Percentiles rank a stretch among this genome's conserved stretches.
Conservation (phyloP, 23 red algal genomes). For the Gracilaria caudata region DNA sequence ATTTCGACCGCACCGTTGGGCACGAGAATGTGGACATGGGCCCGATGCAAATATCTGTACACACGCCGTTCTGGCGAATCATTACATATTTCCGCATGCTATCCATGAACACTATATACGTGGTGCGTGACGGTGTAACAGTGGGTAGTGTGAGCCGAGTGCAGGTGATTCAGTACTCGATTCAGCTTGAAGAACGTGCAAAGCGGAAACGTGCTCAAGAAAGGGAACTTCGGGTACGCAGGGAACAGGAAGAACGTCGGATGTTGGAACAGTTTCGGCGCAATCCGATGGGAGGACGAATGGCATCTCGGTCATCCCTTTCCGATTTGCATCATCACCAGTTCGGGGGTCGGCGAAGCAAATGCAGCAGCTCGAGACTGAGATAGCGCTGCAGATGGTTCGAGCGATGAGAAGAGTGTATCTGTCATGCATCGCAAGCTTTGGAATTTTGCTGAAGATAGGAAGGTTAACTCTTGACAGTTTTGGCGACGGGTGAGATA, state of each 20-base stretch:
- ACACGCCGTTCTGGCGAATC: conserved; percentile 68
- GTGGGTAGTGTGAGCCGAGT: conserved; percentile 62
- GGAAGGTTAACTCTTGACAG: not conserved
- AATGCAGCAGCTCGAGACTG: not conserved
- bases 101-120: conserved; percentile 68
- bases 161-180: conserved; percentile 59
- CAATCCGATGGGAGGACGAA: conserved; percentile 3
- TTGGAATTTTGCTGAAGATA: not conserved
- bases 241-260: not conserved
- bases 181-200: conserved; percentile 49
- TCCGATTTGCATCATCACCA: not conserved
- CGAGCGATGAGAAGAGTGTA: too few species aligned
- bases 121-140: conserved; percentile 47
- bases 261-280: conserved; percentile 28
- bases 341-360: not conserved
- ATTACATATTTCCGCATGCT: conserved; percentile 69
- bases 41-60: conserved; percentile 42
- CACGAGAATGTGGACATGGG: conserved; percentile 64
- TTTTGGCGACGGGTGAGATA: not conserved
- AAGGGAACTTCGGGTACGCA: not conserved
- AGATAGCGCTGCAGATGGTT: not conserved
- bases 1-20: conserved; percentile 55
- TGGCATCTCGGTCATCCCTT: conserved; percentile 14
- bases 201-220: conserved; percentile 38
- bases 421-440: not conserved